phyloP scores from a whole-genome alignment of 2,329 filamentous ascomycete genomes.

The Magnaporthales sp. region DNA sequence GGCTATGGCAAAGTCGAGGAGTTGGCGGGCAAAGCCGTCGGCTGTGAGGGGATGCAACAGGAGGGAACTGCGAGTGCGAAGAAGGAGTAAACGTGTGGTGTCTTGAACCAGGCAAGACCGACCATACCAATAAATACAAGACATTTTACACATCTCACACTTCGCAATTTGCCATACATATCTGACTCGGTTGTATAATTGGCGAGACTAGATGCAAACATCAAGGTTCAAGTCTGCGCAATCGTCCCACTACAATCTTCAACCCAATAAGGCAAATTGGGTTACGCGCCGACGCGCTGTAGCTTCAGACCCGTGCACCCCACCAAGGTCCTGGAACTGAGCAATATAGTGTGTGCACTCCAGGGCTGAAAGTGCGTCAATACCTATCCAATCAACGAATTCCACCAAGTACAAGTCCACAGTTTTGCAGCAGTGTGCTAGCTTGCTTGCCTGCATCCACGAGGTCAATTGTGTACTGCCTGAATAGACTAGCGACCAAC shows the following conservation, averaged over 20 bases:
- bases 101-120: not conserved
- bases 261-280: not conserved
- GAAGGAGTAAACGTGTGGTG: constrained; percentile 2
- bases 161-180: no score
- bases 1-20: constrained; percentile 59
- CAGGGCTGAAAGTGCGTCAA: not conserved
- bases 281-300: not conserved
- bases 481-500: not conserved
- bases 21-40: constrained; percentile 51
- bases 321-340: not conserved
- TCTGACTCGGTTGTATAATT: no score
- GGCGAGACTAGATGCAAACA: not conserved
- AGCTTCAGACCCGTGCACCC: not conserved
- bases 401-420: not conserved
- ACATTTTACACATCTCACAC: not conserved
- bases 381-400: not conserved
- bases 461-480: not conserved
- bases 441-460: not conserved
- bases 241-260: not conserved
- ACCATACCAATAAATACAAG: not conserved
- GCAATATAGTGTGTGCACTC: not conserved
- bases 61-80: constrained; percentile 46
- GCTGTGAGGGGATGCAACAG: constrained; percentile 61
- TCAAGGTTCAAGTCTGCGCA: not conserved
- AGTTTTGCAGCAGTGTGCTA: not conserved